Evolutionary conservation across 176 grass and related monocot species (phyloP), one percentile per base, ranked within the genome.

Genomic region (Musa acuminata): DNA sequence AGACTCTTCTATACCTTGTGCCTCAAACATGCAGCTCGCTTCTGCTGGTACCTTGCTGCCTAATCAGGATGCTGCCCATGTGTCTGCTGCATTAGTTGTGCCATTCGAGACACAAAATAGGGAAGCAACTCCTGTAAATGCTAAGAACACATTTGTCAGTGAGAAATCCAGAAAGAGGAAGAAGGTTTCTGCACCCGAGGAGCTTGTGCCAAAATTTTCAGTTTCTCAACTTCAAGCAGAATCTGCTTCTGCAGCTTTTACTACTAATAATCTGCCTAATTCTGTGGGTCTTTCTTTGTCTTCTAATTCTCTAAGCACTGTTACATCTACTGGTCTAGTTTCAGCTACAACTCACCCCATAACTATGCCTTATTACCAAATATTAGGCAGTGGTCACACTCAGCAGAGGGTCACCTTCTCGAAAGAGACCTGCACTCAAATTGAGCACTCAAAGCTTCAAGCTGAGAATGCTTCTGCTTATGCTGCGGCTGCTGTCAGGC

Each of bases 81-180:
- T 84, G 71, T 80, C 85, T 55, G 62, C 85, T 74, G 77, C 79
- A 79, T 83, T 72, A 57, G 72, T 77, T 67, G 79, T 81, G 8
- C 29, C 75, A 69, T 68, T 63, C 55, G 91, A 87, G 26, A 65
- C 82, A 78, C 86, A 84, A 86, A 84, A 95, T 73, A 89, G 84
- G 58, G 52, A 49, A 64, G 60, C 81, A 19, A 68, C 70, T 85
- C 88, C 93, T 81, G 77, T 67, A 64, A 51, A 12, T 70, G 66
- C 84, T 76, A 92, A 87, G 67, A 79, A 25, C 79, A 84, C 75
- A 76, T 23, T 82, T 77, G 26, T 69, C 77, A 75, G 88, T 68
- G 84, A 87, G 70, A 94, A 95, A 77, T 66, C 96, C 72, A 95
- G 96, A 76, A 99, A 99, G 90, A 87, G 96, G 77, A 99, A 95